A percentile compares a stretch with the other conserved stretches of the same genome.
phyloP scores from a whole-genome alignment of 2,329 filamentous ascomycete genomes.

The Ophioceras dolichostomum region DNA sequence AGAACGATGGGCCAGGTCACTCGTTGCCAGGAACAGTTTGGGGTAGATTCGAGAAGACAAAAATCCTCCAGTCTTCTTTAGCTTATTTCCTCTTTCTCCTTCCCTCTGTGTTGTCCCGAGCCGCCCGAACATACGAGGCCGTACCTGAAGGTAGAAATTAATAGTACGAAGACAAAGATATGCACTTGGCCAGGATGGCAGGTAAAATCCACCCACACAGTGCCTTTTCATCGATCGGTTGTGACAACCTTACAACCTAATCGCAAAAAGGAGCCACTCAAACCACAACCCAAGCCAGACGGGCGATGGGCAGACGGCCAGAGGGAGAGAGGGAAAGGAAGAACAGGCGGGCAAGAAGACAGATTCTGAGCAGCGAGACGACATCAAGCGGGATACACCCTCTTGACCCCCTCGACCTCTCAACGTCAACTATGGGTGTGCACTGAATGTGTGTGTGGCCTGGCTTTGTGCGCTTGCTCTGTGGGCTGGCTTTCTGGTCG shows the following conservation, averaged over 20 bases:
- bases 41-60: constrained; percentile 1
- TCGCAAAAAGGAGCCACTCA: neutral
- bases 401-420: too few species aligned
- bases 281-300: neutral
- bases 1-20: neutral
- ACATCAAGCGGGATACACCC: too few species aligned
- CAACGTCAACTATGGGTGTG: too few species aligned
- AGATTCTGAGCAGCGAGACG: too few species aligned
- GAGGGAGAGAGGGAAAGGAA: neutral
- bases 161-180: constrained; percentile 6
- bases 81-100: too few species aligned
- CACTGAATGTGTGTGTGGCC: neutral
- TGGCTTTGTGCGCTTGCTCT: neutral
- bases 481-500: neutral
- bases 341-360: too few species aligned
- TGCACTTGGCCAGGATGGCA: neutral
- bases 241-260: neutral
- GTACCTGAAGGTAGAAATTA: constrained; percentile 16
- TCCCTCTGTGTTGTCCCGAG: neutral
- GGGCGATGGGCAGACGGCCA: too few species aligned
- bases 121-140: neutral
- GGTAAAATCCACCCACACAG: neutral
- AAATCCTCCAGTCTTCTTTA: too few species aligned
- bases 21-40: constrained; percentile 11
- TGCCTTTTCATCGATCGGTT: neutral